A percentile compares a stretch with the other conserved stretches of the same genome.
These are phyloP conservation scores for Ceratobasidium sp. DNA, from an alignment of 1,284 basidiomycete species.

Conservation along the genomic window DNA sequence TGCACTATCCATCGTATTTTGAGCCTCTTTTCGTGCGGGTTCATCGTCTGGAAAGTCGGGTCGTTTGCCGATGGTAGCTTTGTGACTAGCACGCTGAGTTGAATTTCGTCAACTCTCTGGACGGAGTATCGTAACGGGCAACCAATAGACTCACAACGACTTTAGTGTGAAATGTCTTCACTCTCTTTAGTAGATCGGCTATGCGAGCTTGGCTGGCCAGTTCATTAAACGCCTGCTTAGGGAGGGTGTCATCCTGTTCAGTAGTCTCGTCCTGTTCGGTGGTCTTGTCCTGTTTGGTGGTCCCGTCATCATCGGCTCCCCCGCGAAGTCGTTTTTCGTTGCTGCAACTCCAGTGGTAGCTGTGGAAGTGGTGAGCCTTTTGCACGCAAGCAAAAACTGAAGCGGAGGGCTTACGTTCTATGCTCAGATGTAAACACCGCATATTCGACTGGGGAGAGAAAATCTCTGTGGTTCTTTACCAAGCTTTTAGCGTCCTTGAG, in stretches of 20 bases:
- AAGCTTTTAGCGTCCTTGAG: not conserved
- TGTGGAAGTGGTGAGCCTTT: not conserved
- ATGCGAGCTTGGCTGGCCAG: not conserved
- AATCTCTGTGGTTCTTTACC: not conserved
- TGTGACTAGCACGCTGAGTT: not conserved
- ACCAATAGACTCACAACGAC: not conserved
- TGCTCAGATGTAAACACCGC: not conserved
- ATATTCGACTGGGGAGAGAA: not conserved
- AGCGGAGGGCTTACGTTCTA: not conserved
- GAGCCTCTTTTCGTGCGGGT: not conserved
- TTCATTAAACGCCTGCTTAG: not conserved
- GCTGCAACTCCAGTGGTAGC: slow-evolving; percentile 18
- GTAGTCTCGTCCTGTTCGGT: no score
- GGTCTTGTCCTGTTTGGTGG: no score
- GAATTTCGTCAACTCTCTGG: no score
- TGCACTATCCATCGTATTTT: not conserved
- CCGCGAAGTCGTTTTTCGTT: not conserved
- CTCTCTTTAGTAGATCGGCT: not conserved
- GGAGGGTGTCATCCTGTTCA: not conserved
- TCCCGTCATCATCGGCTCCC: not conserved
- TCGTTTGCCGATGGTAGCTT: not conserved
- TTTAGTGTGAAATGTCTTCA: not conserved
- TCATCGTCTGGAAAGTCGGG: not conserved
- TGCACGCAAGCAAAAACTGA: not conserved
- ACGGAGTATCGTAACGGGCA: not conserved